Conservation (phyloP, 306 rosid species). For the Canavalia ensiformis region DNA sequence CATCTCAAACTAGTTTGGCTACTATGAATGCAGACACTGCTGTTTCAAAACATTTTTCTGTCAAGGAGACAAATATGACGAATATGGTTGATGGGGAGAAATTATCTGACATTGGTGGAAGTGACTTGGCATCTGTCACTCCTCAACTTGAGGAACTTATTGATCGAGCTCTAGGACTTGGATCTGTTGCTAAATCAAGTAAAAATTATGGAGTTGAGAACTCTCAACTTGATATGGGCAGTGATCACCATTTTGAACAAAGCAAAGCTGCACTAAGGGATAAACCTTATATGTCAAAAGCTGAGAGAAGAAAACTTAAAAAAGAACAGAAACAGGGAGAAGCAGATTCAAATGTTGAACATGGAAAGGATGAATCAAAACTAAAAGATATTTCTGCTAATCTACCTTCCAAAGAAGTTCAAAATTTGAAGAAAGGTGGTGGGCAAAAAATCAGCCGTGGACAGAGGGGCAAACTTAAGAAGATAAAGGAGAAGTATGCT, state of each 20-base stretch:
- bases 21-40: constrained; percentile 41
- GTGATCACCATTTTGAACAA: constrained; percentile 60
- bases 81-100: constrained; percentile 54
- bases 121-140: constrained; percentile 63
- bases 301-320: constrained; percentile 93
- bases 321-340: constrained; percentile 66
- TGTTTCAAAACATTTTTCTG: constrained; percentile 53
- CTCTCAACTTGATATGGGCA: constrained; percentile 60
- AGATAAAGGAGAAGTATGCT: constrained; percentile 95
- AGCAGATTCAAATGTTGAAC: constrained; percentile 61
- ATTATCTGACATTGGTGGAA: constrained; percentile 51
- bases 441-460: constrained; percentile 86
- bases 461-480: constrained; percentile 86
- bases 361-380: constrained; percentile 54
- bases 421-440: constrained; percentile 62
- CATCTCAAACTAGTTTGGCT: constrained; percentile 50
- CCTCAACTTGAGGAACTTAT: constrained; percentile 92
- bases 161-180: constrained; percentile 94
- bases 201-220: constrained; percentile 61
- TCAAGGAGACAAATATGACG: constrained; percentile 46
- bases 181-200: constrained; percentile 68
- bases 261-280: constrained; percentile 71
- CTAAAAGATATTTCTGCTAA: constrained; percentile 52
- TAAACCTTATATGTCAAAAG: constrained; percentile 86
- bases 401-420: constrained; percentile 62